Conservation (phyloP, 176 grass and related monocot species). For the Paspalum notatum region DNA sequence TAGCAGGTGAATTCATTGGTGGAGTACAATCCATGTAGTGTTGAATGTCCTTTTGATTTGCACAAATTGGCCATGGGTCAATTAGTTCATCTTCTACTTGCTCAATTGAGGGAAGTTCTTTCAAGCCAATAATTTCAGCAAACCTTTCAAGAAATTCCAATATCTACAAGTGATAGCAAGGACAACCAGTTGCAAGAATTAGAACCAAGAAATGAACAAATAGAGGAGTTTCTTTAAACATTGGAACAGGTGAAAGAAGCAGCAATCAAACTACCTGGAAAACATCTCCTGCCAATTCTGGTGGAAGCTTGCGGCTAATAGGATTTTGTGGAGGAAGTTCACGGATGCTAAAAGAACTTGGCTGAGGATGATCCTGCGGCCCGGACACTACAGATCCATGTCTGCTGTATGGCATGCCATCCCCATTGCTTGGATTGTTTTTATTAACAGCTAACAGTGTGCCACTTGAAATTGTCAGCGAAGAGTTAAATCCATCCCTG, state of each 20-base stretch:
- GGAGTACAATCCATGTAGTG: conserved; percentile 50
- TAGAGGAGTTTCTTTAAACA: conserved; percentile 36
- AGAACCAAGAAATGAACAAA: conserved; percentile 45
- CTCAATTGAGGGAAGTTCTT: conserved; percentile 85
- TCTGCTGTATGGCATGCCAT: conserved; percentile 45
- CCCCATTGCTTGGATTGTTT: conserved; percentile 52
- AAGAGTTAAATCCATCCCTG: conserved; percentile 62
- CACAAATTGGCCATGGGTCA: conserved; percentile 80
- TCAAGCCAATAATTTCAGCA: conserved; percentile 74
- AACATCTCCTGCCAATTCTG: conserved; percentile 80
- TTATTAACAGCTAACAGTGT: conserved; percentile 54
- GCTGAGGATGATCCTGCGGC: conserved; percentile 48
- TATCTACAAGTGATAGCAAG: conserved; percentile 66
- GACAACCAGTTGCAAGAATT: conserved; percentile 31
- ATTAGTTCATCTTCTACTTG: conserved; percentile 94
- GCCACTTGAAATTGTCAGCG: conserved; percentile 79
- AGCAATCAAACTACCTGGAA: conserved; percentile 74
- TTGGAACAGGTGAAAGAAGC: conserved; percentile 33
- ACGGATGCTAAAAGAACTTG: conserved; percentile 37
- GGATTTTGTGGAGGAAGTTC: conserved; percentile 67
- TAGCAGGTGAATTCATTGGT: conserved; percentile 50
- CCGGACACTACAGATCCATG: conserved; percentile 46
- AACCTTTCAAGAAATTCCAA: conserved; percentile 83
- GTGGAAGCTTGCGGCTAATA: conserved; percentile 76
- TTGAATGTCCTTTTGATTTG: conserved; percentile 54